Evolutionary conservation across 1,139 yeast species (phyloP), one percentile per base, ranked within the genome.

Genomic region (Candida sp.): DNA sequence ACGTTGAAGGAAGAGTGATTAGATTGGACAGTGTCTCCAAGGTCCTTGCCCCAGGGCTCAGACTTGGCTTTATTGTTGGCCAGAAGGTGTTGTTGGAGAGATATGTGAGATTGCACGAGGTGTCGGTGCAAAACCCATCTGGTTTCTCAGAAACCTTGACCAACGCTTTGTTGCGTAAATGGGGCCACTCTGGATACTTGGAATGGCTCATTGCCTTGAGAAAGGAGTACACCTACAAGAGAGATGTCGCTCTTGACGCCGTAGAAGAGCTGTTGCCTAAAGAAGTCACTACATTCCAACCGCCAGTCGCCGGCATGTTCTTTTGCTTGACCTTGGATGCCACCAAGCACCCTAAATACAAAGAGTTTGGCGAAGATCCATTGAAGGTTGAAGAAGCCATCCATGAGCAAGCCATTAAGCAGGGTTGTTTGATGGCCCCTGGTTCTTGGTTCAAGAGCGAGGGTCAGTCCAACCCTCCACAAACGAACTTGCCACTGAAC

Each of bases 301-400:
- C 96, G 25, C 97, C 97, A 46, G 86, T 84, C 32, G 97, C 97
- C 1, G 98, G 98, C 63, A 92, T 92, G 97, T 92, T 92, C 70
- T 90, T 91, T 78, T 90, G 94, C 63, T 78, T 90, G 58, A 72
- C 77, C 55, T 67, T 90, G 48, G 96, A 91, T 67, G 90, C 91
- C 30, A 65, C 90, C 41, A 87, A 86, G 71, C 96, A 89, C 72
- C 96, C 96, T 48, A 80, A 83, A 63, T 90, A 80, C 63, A 68
- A 81, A 39, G 86, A 85, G 63, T 67, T 65, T 39, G 73, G 65
- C 35, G 63, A 63, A 42, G 92, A 88, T 65, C 83, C 89, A 46
- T 61, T 69, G 44, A 77, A 80, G 62, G 81, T 90, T 50, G 96
- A 91, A 74, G 68, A 61, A 33, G 80, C 84, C 32, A 65, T 91